Evolutionary conservation across 441 rosid genomes (phyloP).

Genomic region (Sinapis alba): DNA sequence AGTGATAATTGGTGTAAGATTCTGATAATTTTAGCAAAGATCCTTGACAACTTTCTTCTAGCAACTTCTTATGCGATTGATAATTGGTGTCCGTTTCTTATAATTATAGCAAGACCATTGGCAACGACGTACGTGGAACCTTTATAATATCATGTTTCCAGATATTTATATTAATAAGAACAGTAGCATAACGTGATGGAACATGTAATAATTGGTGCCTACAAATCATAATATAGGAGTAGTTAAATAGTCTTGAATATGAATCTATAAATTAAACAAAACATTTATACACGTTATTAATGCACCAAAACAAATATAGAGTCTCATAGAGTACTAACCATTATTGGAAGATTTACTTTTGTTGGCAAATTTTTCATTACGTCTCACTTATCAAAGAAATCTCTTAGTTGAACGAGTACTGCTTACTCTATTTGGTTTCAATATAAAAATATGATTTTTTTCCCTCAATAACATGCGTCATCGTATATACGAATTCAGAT

Average conservation of each 20-base stretch:
- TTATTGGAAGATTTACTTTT: neutral
- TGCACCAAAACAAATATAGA: neutral
- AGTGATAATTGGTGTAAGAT: constrained; percentile 30
- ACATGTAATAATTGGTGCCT: constrained; percentile 28
- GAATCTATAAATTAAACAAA: constrained; percentile 9
- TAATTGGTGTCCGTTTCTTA: constrained; percentile 28
- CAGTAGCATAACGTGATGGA: constrained; percentile 16
- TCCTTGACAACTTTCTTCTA: constrained; percentile 14
- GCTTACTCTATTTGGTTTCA: neutral
- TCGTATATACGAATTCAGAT: neutral
- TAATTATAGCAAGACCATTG: constrained; percentile 8
- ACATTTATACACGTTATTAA: constrained; percentile 13
- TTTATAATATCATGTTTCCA: neutral
- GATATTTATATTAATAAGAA: neutral
- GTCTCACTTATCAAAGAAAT: neutral
- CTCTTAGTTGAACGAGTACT: neutral
- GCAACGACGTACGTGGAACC: neutral
- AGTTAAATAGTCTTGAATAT: neutral
- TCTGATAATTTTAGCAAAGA: constrained; percentile 20
- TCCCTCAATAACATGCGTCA: neutral
- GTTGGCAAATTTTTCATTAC: neutral
- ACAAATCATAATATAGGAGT: neutral
- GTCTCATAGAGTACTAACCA: neutral
- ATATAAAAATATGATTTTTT: neutral
- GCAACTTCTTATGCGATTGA: constrained; percentile 17